Percentiles rank a stretch among this genome's conserved stretches.
Conservation (phyloP, 73 alveolate species). For the Uronychia binucleata region DNA sequence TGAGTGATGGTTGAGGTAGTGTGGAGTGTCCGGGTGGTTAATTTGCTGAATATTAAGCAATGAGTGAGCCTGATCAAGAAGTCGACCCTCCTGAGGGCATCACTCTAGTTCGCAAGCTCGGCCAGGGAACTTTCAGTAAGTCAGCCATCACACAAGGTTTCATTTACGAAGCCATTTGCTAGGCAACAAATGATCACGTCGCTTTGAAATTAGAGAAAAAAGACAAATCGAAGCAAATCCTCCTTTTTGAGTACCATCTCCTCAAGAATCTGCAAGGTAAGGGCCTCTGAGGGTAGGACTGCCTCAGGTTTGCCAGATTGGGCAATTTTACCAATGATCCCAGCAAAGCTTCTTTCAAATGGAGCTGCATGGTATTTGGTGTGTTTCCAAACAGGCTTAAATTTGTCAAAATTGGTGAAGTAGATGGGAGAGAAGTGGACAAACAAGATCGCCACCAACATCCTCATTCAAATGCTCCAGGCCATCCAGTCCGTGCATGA, state of each 20-base stretch:
- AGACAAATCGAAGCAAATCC: constrained; percentile 53
- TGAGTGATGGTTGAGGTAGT: too few species aligned
- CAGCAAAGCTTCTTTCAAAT: background rate
- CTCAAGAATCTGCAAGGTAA: constrained; percentile 56
- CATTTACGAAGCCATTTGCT: constrained; percentile 65
- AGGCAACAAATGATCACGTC: constrained; percentile 42
- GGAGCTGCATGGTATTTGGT: constrained; percentile 1
- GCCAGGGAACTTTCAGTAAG: constrained; percentile 81
- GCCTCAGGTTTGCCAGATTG: too few species aligned
- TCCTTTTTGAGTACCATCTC: constrained; percentile 67
- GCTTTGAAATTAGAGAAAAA: constrained; percentile 77
- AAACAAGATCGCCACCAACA: constrained; percentile 47
- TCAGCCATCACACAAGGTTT: constrained; percentile 14
- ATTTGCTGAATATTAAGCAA: background rate
- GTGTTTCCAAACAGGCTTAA: background rate
- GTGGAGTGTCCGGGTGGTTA: background rate
- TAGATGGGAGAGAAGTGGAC: background rate
- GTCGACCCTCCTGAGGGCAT: constrained; percentile 25
- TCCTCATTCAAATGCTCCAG: constrained; percentile 56
- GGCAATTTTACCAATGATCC: too few species aligned
- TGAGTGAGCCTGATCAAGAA: background rate
- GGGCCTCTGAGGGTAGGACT: too few species aligned
- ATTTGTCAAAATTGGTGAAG: background rate
- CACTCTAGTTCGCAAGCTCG: constrained; percentile 45
- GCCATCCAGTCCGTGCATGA: constrained; percentile 69